These are phyloP conservation scores for Cryptomeria japonica DNA, from an alignment of 75 land plant genomes.

Conservation along the genomic window DNA sequence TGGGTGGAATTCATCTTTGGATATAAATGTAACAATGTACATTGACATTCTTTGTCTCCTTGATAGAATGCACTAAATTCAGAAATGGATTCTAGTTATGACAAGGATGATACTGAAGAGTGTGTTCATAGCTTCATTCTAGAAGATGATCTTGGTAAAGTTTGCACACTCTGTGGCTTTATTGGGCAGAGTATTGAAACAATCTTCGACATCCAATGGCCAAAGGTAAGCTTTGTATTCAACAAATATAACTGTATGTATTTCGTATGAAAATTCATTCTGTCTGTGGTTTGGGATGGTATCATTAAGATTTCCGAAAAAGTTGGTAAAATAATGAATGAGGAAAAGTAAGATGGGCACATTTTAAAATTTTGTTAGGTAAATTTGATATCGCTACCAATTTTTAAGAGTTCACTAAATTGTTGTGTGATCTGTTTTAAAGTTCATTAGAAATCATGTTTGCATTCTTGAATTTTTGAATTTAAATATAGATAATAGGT, in stretches of 20 bases:
- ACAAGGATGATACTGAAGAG: constrained; percentile 26
- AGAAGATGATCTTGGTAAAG: constrained; percentile 68
- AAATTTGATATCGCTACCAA: too few species aligned
- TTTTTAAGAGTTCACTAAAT: too few species aligned
- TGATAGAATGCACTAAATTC: constrained; percentile 15
- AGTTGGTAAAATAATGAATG: too few species aligned
- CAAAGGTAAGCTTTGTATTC: constrained; percentile 33
- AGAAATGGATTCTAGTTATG: constrained; percentile 14
- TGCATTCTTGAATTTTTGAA: too few species aligned
- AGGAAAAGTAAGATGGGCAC: too few species aligned
- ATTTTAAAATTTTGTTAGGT: too few species aligned
- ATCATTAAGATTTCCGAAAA: not conserved
- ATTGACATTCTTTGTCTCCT: not conserved
- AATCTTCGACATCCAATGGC: constrained; percentile 52
- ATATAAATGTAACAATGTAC: not conserved
- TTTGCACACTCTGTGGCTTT: constrained; percentile 65
- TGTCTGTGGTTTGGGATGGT: not conserved
- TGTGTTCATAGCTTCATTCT: constrained; percentile 57
- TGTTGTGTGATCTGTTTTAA: too few species aligned
- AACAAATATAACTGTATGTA: not conserved
- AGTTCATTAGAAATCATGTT: too few species aligned
- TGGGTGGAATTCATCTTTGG: not conserved
- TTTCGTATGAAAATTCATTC: not conserved
- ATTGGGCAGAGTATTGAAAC: constrained; percentile 51
- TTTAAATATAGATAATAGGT: too few species aligned